Percentiles rank a stretch among this genome's conserved stretches.
Conservation (phyloP, 306 rosid genomes). For the Vigna trinervia region DNA sequence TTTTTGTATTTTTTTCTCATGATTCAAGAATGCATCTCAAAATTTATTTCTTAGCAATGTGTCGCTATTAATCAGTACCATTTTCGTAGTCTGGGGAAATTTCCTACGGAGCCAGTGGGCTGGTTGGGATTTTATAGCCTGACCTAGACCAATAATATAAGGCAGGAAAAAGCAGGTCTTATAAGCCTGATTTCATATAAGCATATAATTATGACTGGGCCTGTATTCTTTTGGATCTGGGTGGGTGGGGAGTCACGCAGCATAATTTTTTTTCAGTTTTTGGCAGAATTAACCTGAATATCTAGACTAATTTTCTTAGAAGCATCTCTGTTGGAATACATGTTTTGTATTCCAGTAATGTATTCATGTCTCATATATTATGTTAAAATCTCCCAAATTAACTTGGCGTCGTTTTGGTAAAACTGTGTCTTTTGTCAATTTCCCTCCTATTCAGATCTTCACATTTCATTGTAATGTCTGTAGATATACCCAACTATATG, state of each 20-base stretch:
- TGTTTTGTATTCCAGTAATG: not conserved
- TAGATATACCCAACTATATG: conserved; percentile 25
- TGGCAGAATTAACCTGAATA: conserved; percentile 1
- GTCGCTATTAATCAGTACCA: not conserved
- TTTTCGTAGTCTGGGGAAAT: not conserved
- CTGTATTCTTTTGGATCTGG: conserved; percentile 18
- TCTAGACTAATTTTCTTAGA: not conserved
- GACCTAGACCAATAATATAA: not conserved
- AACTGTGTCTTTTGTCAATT: not conserved
- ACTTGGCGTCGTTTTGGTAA: not conserved
- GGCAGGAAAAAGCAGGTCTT: not conserved
- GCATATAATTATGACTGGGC: conserved; percentile 13
- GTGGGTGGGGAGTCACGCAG: not conserved
- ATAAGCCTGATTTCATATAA: conserved; percentile 13
- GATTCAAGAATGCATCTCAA: conserved; percentile 8
- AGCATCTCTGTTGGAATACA: conserved; percentile 6
- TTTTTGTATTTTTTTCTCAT: not conserved
- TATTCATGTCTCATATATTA: conserved; percentile 16
- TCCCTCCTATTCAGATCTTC: not conserved
- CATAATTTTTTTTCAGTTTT: not conserved
- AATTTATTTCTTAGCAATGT: conserved; percentile 22
- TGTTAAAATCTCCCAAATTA: conserved; percentile 10
- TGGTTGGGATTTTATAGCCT: conserved; percentile 9
- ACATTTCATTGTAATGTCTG: conserved; percentile 15
- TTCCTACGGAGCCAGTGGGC: not conserved